phyloP scores from a whole-genome alignment of 768 basidiomycete species.

The Chalciporus piperatus region DNA sequence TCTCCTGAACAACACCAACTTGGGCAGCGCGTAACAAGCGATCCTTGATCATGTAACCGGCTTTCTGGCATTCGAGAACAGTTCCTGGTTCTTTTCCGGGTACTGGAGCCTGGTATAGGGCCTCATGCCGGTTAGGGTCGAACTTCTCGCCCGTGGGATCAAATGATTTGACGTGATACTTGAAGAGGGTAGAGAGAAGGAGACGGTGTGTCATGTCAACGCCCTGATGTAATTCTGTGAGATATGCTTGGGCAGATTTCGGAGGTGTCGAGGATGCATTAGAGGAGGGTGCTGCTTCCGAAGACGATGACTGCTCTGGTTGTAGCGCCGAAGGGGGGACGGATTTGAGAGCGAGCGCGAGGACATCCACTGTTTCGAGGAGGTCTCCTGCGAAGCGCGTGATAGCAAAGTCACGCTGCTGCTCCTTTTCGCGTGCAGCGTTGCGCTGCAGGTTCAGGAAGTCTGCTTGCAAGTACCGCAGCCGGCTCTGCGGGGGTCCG shows the following conservation, averaged over 20 bases:
- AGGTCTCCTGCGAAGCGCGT: conserved; percentile 87
- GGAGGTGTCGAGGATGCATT: conserved; percentile 30
- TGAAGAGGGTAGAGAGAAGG: conserved; percentile 84
- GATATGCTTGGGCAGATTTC: conserved; percentile 58
- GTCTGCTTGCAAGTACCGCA: conserved; percentile 92
- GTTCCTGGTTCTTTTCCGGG: conserved; percentile 89
- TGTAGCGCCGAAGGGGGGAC: conserved; percentile 53
- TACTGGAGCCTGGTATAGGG: conserved; percentile 88
- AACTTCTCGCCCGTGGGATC: conserved; percentile 92
- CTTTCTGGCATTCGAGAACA: conserved; percentile 87
- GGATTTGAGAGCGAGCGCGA: conserved; percentile 79
- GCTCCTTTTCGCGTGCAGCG: conserved; percentile 85
- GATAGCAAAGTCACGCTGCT: conserved; percentile 92
- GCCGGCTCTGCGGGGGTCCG: conserved; percentile 59
- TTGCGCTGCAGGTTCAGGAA: conserved; percentile 94
- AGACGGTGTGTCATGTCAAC: conserved; percentile 91
- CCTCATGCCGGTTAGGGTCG: conserved; percentile 95
- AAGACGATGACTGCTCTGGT: conserved; percentile 20
- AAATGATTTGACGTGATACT: conserved; percentile 89
- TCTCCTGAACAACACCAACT: conserved; percentile 89
- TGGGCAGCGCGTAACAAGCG: conserved; percentile 91
- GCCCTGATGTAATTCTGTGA: conserved; percentile 76
- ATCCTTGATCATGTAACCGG: conserved; percentile 92
- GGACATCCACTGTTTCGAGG: conserved; percentile 88
- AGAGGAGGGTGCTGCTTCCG: conserved; percentile 28